Evolutionary conservation across 352 stramenopile species (phyloP), one percentile per base, ranked within the genome.

Genomic region (Pythium guiyangense): DNA sequence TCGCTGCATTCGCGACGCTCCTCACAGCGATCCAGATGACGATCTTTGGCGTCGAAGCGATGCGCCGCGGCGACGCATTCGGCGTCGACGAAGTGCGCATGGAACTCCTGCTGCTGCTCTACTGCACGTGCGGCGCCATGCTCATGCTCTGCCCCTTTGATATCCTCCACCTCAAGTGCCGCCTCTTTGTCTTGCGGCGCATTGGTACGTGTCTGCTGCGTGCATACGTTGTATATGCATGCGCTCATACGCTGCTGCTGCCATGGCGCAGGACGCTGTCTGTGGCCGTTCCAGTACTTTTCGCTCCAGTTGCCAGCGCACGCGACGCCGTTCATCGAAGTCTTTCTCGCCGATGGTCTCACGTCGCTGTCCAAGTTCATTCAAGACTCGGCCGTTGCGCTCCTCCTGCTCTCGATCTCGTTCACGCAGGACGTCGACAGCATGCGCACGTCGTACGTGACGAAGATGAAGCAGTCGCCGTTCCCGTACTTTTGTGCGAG

Each of bases 281-380:
- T 89, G 34, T 89, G 79, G 79, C 79, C 79, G 18, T 88, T 90
- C 57, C 76, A 87, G 68, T 50, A 79, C 47, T 79, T 79, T 10
- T 81, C 74, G 12, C 65, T 88, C 29, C 63, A 72, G 37, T 47
- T 90, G 25, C 75, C 77, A 34, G 54, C 70, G 6, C 64, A 79
- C 46, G 59, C 76, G 18, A 91, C 80, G 57, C 79, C 79, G 1
- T 93, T 93, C 45, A 63, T 87, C 47, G 80, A 93, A 44, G 84
- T 93, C 11, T 92, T 91, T 54, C 67, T 93, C 20, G 84, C 84
- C 29, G 84, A 91, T 54, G 84, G 77, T 12, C 70, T 93, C 61
- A 93, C 84, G 61, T 90, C 77, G 56, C 64, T 92, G 58, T 93
- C 84, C 64, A 93, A 93, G 72, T 89, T 90, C 47, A 79, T 90